A percentile compares a stretch with the other conserved stretches of the same genome.
phyloP scores from a whole-genome alignment of 139 green algal species.

The Chlorella sp. region DNA sequence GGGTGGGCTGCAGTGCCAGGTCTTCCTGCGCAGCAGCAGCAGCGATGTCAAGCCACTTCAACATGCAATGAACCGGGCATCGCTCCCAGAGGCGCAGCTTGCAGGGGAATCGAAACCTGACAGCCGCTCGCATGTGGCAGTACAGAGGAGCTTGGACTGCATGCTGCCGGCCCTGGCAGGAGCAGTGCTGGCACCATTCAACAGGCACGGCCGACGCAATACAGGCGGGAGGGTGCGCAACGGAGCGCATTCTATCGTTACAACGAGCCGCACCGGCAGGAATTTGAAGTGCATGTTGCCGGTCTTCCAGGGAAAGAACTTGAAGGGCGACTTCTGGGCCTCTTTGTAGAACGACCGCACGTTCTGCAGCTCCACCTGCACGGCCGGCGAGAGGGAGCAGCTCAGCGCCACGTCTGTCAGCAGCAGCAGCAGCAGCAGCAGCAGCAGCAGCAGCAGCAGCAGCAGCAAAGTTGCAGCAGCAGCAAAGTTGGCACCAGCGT shows the following conservation, averaged over 20 bases:
- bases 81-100: too few relatives aligned
- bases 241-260: not conserved
- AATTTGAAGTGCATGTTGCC: constrained; percentile 82
- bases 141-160: too few relatives aligned
- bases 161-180: not conserved
- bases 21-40: constrained; percentile 49
- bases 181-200: not conserved
- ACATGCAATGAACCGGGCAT: too few relatives aligned
- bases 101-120: too few relatives aligned
- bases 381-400: not conserved
- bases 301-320: constrained; percentile 74
- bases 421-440: too few relatives aligned
- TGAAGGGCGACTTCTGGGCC: constrained; percentile 73
- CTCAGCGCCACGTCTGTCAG: too few relatives aligned
- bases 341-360: constrained; percentile 65
- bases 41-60: not conserved
- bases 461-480: not conserved
- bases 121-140: too few relatives aligned
- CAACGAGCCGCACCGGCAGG: constrained; percentile 50
- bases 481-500: not conserved
- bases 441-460: too few relatives aligned
- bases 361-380: constrained; percentile 66
- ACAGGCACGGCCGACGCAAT: too few relatives aligned
- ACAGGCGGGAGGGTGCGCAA: too few relatives aligned
- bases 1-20: constrained; percentile 35